Evolutionary conservation across 2,329 filamentous ascomycete species (phyloP), one percentile per base, ranked within the genome.

Genomic region (Capronia americana): DNA sequence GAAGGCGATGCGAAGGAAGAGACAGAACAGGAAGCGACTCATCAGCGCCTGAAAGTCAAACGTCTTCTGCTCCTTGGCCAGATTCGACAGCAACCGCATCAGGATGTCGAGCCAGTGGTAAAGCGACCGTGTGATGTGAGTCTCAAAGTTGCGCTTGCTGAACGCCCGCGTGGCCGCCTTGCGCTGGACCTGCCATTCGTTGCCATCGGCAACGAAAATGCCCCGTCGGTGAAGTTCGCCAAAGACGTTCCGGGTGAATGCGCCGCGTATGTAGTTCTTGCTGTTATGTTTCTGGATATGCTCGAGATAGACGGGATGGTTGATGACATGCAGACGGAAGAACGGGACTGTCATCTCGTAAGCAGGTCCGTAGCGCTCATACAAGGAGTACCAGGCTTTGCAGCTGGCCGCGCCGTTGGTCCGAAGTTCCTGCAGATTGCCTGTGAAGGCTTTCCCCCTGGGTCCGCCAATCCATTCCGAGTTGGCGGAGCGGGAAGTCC

Each of bases 301-400:
- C 28, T 67, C 65, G 30, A 67, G 65, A 57, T 67, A 67, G 3
- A 56, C 61, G 24, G 65, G 65, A 46, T 67, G 65, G 32, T 67
- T 67, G 61, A 67, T 67, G 20, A 67, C 56, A 61, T 67, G 65
- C 65, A 67, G 48, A 12, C 65, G 65, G 51, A 67, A 67, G 65
- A 67, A 67, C 1, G 65, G 65, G 41, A 67, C 32, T 10, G 65
- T 67, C 65, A 67, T 63, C 26, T 67, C 65, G 57, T 64, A 67
- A 14, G 65, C 65, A 57, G 65, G 61, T 10, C 65, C 65, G 30
- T 64, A 64, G 14, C 56, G 46, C 23, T 61, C 34, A 30, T 63
- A 67, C 46, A 67, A n/a, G 8, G 65, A 63, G 61, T 67, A 67
- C 65, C 65, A 67, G 23, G 65, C 65, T 38, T 59, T 32, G 56